Percentiles rank a stretch among this genome's conserved stretches.
phyloP scores from a whole-genome alignment of 768 basidiomycete species.

The Pleurotus sapidus region DNA sequence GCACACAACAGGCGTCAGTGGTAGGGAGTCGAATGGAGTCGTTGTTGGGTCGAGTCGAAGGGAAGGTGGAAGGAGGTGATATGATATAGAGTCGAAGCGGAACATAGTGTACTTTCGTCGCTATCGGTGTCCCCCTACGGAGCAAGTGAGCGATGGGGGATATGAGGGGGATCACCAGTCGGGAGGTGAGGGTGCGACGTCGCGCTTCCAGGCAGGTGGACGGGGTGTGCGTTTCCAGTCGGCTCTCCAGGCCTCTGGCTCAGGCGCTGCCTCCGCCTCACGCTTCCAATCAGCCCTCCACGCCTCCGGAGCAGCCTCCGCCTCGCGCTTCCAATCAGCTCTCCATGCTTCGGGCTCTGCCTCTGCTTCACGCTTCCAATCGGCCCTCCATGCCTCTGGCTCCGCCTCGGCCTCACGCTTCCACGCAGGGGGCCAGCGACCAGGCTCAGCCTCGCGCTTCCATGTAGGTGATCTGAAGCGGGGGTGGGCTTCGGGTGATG shows the following conservation, averaged over 20 bases:
- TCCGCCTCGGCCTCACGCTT: slow-evolving; percentile 2
- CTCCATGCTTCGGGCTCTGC: not conserved
- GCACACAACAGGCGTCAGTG: no score
- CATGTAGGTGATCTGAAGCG: not conserved
- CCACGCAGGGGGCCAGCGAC: not conserved
- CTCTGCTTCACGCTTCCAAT: not conserved
- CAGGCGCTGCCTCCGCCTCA: not conserved
- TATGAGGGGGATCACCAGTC: not conserved
- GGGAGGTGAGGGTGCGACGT: not conserved
- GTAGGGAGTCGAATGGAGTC: not conserved
- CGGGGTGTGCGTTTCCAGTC: not conserved
- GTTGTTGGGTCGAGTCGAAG: not conserved
- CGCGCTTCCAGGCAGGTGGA: not conserved
- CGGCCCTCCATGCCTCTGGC: not conserved
- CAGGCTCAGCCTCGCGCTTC: not conserved
- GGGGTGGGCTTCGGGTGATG: not conserved
- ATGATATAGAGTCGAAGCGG: not conserved
- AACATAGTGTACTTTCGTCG: not conserved
- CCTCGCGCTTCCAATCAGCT: not conserved
- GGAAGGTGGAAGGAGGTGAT: not conserved
- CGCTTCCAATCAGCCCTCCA: not conserved
- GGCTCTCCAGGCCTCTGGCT: not conserved
- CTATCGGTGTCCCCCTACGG: not conserved
- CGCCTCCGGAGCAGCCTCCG: not conserved
- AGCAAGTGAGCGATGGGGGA: not conserved